Base-by-base conservation (phyloP, 768 basidiomycete species). In the Suillus bovinus region DNA sequence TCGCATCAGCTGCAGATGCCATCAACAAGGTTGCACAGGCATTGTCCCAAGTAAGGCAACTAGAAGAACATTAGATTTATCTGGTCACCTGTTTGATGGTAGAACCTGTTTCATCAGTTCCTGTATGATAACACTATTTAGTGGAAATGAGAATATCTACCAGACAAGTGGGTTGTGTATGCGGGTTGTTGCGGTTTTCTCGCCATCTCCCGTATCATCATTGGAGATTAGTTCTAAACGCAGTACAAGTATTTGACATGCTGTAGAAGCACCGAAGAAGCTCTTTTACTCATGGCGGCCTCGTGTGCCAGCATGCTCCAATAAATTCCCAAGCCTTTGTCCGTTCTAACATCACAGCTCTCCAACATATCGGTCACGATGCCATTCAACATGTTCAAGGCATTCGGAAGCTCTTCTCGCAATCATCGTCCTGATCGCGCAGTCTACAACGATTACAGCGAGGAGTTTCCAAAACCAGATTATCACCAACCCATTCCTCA, bases 11-110 rank as follows among this genome's bases (percentile, higher is more conserved):
- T 17, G 88, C 90, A n/a, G 89, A 91, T 64, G 83, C 88, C 1
- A 87, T 93, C 34, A 72, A 76, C 47, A 90, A 89, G 70, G 84
- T 89, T 9, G 79, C 84, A 1, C 80, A 83, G 62, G 89, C 90
- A 7, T 75, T 91, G 63, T 74, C 76, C 10, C 81, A 88, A 61
- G 81, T 90, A 59, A 84, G 81, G 62, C 80, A 85, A 60, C 74
- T 90, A 58, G 84, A 84, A 63, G 76, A 78, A 77, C 80, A 75
- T 49, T 60, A 59, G 22, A 8, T 29, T 61, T 27, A 33, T 58
- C 58, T 22, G 10, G 36, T 41, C 59, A 24, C 36, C 36, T 38
- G 34, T 55, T 8, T 38, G 54, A 55, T 38, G 16, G 22, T 36
- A 34, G 31, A 34, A n/a, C 13, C 33, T 55, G 34, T 55, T 39